Percentiles rank a stretch among this genome's conserved stretches.
These are phyloP conservation scores for Neonectria punicea DNA, from an alignment of 2,329 filamentous ascomycete genomes.

Conservation along the genomic window DNA sequence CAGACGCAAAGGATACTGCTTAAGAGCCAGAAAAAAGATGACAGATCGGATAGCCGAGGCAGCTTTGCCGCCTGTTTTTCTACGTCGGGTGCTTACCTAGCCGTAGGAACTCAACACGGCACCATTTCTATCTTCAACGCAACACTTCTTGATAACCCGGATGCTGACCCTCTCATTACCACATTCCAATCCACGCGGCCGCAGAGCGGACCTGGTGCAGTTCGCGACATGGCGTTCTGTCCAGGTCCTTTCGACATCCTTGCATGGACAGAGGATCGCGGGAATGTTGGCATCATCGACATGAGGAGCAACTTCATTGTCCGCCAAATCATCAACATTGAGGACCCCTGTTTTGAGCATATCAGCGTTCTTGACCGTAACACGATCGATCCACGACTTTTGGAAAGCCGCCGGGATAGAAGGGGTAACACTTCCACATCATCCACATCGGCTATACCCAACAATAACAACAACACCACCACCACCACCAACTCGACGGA, in stretches of 20 bases:
- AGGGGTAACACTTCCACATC: conserved; percentile 31
- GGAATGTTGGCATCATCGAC: conserved; percentile 78
- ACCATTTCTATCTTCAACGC: conserved; percentile 80
- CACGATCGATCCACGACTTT: conserved; percentile 63
- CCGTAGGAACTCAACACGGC: conserved; percentile 83
- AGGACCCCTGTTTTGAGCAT: conserved; percentile 67
- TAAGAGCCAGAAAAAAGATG: conserved; percentile 66
- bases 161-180: conserved; percentile 72
- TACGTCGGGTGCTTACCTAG: conserved; percentile 74
- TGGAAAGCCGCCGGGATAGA: conserved; percentile 60
- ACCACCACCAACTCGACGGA: conserved; percentile 31
- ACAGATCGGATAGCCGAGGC: conserved; percentile 67
- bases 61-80: conserved; percentile 86
- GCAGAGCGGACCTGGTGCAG: conserved; percentile 76
- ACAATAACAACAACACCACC: conserved; percentile 14
- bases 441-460: conserved; percentile 14
- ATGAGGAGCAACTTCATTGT: conserved; percentile 73
- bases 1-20: conserved; percentile 63
- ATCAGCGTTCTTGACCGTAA: conserved; percentile 66
- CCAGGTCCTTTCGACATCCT: conserved; percentile 90
- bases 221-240: conserved; percentile 92
- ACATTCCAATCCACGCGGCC: conserved; percentile 83
- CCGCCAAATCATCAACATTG: conserved; percentile 75
- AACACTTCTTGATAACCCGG: conserved; percentile 55
- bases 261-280: conserved; percentile 92